phyloP scores from a whole-genome alignment of 345 rosid genomes.

The Triadica sebifera region DNA sequence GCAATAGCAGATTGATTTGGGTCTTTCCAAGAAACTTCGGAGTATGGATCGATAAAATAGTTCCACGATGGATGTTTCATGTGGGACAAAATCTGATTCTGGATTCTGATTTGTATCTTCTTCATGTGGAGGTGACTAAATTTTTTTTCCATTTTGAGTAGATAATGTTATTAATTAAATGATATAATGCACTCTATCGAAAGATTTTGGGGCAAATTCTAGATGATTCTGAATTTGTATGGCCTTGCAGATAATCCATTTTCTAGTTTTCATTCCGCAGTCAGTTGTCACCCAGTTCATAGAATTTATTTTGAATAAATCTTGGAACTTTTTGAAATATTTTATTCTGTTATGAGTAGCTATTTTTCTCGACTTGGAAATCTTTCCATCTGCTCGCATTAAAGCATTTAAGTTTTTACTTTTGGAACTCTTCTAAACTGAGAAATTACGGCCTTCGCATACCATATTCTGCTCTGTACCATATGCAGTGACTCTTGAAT shows the following conservation, averaged over 20 bases:
- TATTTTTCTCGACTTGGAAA: too few relatives aligned
- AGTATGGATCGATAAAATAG: constrained; percentile 59
- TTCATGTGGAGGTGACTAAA: constrained; percentile 74
- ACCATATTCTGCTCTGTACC: background rate
- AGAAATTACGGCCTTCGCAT: background rate
- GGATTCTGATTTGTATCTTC: constrained; percentile 87
- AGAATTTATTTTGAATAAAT: too few relatives aligned
- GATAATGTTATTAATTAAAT: background rate
- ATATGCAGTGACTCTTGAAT: background rate
- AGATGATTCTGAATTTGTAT: background rate
- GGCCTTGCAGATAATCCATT: background rate
- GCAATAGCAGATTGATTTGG: constrained; percentile 87
- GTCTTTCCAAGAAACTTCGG: constrained; percentile 70
- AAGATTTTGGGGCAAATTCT: background rate
- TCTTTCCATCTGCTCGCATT: background rate
- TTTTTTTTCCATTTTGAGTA: background rate
- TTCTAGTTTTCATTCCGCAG: background rate
- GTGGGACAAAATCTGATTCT: constrained; percentile 69
- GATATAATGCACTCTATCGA: too few relatives aligned
- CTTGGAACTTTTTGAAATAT: too few relatives aligned
- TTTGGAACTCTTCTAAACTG: background rate
- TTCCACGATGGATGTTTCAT: constrained; percentile 89
- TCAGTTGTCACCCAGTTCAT: too few relatives aligned
- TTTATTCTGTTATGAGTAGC: too few relatives aligned
- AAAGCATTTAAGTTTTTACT: background rate